Evolutionary conservation across 2,329 filamentous ascomycete genomes (phyloP).

Genomic region (Ophiostoma novo-ulmi): DNA sequence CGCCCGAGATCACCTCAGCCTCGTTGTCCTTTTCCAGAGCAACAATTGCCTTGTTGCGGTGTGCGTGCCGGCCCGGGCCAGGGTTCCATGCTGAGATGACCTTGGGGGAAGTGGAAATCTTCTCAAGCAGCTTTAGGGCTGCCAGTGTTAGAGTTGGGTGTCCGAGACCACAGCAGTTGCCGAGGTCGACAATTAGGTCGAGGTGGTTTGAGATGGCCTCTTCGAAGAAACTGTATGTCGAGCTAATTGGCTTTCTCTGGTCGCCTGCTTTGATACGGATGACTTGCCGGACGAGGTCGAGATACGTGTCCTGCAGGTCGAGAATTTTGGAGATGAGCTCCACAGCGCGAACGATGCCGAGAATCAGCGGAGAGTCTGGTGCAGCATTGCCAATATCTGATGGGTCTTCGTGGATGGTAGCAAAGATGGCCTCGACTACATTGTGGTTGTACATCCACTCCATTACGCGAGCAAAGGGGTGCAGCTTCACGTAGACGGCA

Average conservation of each 20-base stretch:
- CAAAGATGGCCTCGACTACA: constrained; percentile 73
- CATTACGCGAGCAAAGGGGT: constrained; percentile 92
- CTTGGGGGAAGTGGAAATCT: constrained; percentile 76
- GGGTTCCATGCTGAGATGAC: constrained; percentile 66
- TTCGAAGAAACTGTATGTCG: constrained; percentile 81
- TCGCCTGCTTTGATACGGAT: constrained; percentile 61
- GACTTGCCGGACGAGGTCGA: constrained; percentile 77
- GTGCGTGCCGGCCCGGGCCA: constrained; percentile 54
- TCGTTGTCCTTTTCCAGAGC: constrained; percentile 79
- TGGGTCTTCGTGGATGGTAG: constrained; percentile 70
- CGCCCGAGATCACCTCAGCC: constrained; percentile 70
- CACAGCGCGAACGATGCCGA: constrained; percentile 72
- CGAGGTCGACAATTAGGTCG: constrained; percentile 71
- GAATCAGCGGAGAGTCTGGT: constrained; percentile 73
- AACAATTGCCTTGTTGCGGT: constrained; percentile 79
- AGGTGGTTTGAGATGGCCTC: constrained; percentile 83
- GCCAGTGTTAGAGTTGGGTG: constrained; percentile 75
- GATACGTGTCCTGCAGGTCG: constrained; percentile 83
- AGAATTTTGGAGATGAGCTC: constrained; percentile 78
- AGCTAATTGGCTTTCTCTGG: constrained; percentile 58
- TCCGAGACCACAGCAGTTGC: constrained; percentile 78
- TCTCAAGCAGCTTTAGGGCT: constrained; percentile 77
- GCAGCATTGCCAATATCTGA: constrained; percentile 65
- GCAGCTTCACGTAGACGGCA: constrained; percentile 73
- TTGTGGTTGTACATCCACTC: constrained; percentile 97